Base-by-base conservation (phyloP, 2,329 filamentous ascomycete genomes). In the Colletotrichum sansevieriae region DNA sequence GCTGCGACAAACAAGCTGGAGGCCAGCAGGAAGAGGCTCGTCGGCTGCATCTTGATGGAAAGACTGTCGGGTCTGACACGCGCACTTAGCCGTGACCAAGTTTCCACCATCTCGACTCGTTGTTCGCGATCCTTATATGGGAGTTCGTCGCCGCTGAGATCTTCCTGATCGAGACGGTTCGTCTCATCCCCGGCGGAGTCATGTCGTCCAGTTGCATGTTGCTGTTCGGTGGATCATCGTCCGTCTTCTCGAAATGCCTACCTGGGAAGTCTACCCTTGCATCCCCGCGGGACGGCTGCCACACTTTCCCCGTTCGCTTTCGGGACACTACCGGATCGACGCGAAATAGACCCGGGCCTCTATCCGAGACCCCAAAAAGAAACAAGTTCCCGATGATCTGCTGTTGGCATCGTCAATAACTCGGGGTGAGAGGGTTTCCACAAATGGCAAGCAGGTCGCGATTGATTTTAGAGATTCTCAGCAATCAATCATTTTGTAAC, bases 251-350 rank as follows among this genome's bases (percentile, higher is more conserved):
- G 3, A 58, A 64, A 46, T 11, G 46, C 7, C 10, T 46, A 18
- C 1, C 18, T 18, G 18, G 18, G 18, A 1, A 64, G 54, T 5
- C 13, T 25, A 37, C 51, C 43, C 3, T 15, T 18, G 25, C 10
- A 25, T 37, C n/a, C 18, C 15, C 49, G 57, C 49, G 58, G 43
- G 51, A 22, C 22, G 22, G 22, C 22, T 22, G 2, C 22, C 54
- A 33, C 47, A 25, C 41, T 33, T 56, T 62, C n/a, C 65, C 65
- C n/a, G 11, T 18, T 64, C 52, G 39, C 12, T 52, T 54, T 64
- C 52, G 52, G 35, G 35, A 29, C 1, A 8, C 6, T 33, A 9
- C 35, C 37, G 59, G 52, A 63, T 52, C 58, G 29, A 59, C 18
- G 60, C 43, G 15, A 68, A 68, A 41, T 39, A 47, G 29, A 35